A percentile compares a stretch with the other conserved stretches of the same genome.
phyloP scores from a whole-genome alignment of 768 basidiomycete genomes.

The Boletus vinaceobasis region DNA sequence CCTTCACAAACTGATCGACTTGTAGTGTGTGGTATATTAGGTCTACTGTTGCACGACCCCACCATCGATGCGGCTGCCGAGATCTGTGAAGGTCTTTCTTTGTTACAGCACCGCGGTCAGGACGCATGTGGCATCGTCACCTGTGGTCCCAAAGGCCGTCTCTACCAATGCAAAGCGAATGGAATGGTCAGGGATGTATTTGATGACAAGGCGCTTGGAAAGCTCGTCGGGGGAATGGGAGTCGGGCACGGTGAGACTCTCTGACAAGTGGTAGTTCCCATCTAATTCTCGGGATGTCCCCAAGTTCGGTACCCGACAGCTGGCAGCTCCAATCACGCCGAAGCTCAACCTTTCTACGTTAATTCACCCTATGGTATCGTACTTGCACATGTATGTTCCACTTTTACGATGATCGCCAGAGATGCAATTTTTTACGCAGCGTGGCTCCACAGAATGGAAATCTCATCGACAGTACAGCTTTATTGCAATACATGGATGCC shows the following conservation, averaged over 20 bases:
- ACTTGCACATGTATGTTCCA: slow-evolving; percentile 82
- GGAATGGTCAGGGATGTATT: slow-evolving; percentile 99
- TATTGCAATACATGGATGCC: slow-evolving; percentile 94
- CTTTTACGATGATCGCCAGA: neutral
- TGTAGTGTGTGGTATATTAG: slow-evolving; percentile 89
- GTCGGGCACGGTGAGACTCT: slow-evolving; percentile 82
- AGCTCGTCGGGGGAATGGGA: slow-evolving; percentile 91
- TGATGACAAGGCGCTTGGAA: slow-evolving; percentile 71
- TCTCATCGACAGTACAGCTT: slow-evolving; percentile 83
- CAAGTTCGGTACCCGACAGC: slow-evolving; percentile 97
- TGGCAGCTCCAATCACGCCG: slow-evolving; percentile 93
- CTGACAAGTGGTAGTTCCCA: neutral
- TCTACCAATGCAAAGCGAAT: slow-evolving; percentile 98
- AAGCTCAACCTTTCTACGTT: slow-evolving; percentile 99
- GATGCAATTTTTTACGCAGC: slow-evolving; percentile 1
- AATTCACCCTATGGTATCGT: slow-evolving; percentile 99
- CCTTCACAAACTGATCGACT: slow-evolving; percentile 5
- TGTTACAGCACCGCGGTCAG: slow-evolving; percentile 95
- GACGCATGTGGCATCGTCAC: slow-evolving; percentile 98
- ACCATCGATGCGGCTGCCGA: slow-evolving; percentile 74
- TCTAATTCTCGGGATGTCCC: slow-evolving; percentile 10
- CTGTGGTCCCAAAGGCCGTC: slow-evolving; percentile 89
- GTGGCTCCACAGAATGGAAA: slow-evolving; percentile 79
- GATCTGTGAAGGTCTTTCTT: slow-evolving; percentile 91
- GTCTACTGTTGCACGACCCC: slow-evolving; percentile 79